Evolutionary conservation across 2,329 filamentous ascomycete species (phyloP).

Genomic region (Calonectria pteridis): DNA sequence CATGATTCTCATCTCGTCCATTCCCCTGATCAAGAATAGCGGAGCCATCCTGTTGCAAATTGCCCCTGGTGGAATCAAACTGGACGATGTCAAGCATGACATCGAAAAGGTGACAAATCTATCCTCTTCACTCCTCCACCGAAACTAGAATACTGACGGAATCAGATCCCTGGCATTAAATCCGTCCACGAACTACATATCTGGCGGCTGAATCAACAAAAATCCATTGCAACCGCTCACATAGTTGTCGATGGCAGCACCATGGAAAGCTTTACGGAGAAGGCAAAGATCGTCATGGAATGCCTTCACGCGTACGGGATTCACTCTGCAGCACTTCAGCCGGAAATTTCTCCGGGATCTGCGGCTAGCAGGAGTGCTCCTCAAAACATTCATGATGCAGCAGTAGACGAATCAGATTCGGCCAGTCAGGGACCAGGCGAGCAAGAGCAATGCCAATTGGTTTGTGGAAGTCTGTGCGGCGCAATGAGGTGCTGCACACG

Average conservation of each 20-base stretch:
- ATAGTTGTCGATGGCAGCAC: conserved; percentile 71
- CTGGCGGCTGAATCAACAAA: conserved; percentile 79
- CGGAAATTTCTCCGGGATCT: conserved; percentile 58
- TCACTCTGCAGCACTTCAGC: conserved; percentile 78
- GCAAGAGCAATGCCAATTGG: conserved; percentile 60
- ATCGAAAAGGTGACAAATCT: conserved; percentile 67
- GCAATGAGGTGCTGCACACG: conserved; percentile 63
- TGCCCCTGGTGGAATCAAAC: conserved; percentile 69
- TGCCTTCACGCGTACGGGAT: conserved; percentile 81
- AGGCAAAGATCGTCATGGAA: conserved; percentile 72
- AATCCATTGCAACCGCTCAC: conserved; percentile 77
- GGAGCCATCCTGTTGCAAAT: conserved; percentile 78
- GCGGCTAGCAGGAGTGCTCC: conserved; percentile 26
- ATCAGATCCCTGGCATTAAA: conserved; percentile 72
- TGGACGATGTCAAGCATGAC: conserved; percentile 75
- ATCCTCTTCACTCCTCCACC: too few species aligned
- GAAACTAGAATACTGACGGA: conserved; percentile 29
- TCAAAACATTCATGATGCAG: conserved; percentile 23
- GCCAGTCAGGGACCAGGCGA: conserved; percentile 35
- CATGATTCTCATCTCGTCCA: conserved; percentile 76
- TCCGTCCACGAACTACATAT: conserved; percentile 80
- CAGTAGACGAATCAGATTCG: conserved; percentile 24
- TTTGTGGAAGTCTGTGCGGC: conserved; percentile 64
- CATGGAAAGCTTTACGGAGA: conserved; percentile 69
- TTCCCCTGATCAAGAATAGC: conserved; percentile 72